phyloP scores from a whole-genome alignment of 257 asterid genomes.

The Nicotiana obtusifolia region DNA sequence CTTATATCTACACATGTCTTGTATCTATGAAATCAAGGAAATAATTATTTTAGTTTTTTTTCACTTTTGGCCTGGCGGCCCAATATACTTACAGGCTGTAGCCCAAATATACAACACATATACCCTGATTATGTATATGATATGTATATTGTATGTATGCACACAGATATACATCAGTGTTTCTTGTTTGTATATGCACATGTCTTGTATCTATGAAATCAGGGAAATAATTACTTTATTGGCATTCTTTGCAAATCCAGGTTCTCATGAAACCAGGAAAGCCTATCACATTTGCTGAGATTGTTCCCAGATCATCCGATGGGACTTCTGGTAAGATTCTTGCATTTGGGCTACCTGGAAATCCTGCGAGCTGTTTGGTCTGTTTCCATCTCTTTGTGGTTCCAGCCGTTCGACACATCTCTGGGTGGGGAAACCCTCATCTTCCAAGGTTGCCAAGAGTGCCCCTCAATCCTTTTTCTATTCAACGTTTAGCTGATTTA shows the following conservation, averaged over 20 bases:
- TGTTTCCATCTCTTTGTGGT: conserved; percentile 89
- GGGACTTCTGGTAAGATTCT: conserved; percentile 48
- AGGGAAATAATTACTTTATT: not conserved
- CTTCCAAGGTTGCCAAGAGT: conserved; percentile 66
- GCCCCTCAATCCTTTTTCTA: not conserved
- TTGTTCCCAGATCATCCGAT: conserved; percentile 39
- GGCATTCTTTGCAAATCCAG: conserved; percentile 35
- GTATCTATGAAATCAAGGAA: no score
- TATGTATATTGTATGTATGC: no score
- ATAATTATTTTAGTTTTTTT: no score
- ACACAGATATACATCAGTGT: not conserved
- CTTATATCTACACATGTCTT: no score
- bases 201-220: not conserved
- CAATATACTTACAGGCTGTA: no score
- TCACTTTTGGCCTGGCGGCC: no score
- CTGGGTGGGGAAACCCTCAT: conserved; percentile 85
- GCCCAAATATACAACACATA: no score
- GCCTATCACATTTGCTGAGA: conserved; percentile 89
- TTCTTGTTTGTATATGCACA: not conserved
- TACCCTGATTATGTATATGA: no score
- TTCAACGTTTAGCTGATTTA: not conserved
- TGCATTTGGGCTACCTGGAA: conserved; percentile 98
- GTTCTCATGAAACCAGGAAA: conserved; percentile 93
- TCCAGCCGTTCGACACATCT: conserved; percentile 78
- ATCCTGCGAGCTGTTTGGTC: conserved; percentile 94